Evolutionary conservation across 345 rosid genomes (phyloP).

Genomic region (Aquilaria sinensis): DNA sequence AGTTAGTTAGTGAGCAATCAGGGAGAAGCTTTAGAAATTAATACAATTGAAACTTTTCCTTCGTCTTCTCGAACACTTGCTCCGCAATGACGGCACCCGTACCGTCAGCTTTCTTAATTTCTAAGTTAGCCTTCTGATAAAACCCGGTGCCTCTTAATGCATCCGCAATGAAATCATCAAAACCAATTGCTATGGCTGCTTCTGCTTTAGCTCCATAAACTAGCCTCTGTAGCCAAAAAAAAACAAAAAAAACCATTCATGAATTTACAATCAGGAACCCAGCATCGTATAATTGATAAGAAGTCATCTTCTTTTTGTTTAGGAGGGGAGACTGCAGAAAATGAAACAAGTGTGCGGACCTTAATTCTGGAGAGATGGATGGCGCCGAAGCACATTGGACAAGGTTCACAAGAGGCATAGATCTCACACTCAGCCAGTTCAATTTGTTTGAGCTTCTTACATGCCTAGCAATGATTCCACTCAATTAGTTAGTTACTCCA

Average conservation of each 20-base stretch:
- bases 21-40: constrained; percentile 17
- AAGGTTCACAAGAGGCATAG: constrained; percentile 71
- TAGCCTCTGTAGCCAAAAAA: constrained; percentile 43
- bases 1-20: background rate
- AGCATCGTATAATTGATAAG: background rate
- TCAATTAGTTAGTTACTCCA: constrained; percentile 6
- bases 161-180: constrained; percentile 77
- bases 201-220: constrained; percentile 85
- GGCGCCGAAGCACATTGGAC: constrained; percentile 89
- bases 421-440: constrained; percentile 76
- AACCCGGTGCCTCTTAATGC: constrained; percentile 62
- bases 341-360: constrained; percentile 25
- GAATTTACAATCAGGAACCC: no score
- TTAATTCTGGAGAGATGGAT: constrained; percentile 67
- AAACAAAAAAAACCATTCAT: background rate
- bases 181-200: constrained; percentile 83
- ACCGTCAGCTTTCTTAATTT: constrained; percentile 78
- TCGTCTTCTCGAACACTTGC: constrained; percentile 86
- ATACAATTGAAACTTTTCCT: constrained; percentile 69
- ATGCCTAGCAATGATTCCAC: constrained; percentile 38
- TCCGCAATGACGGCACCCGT: constrained; percentile 70
- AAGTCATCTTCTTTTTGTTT: background rate
- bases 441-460: constrained; percentile 62
- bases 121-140: constrained; percentile 64
- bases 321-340: background rate